Conservation (phyloP, 225 moss, liverwort and hornwort genomes). For the Bryum argenteum region DNA sequence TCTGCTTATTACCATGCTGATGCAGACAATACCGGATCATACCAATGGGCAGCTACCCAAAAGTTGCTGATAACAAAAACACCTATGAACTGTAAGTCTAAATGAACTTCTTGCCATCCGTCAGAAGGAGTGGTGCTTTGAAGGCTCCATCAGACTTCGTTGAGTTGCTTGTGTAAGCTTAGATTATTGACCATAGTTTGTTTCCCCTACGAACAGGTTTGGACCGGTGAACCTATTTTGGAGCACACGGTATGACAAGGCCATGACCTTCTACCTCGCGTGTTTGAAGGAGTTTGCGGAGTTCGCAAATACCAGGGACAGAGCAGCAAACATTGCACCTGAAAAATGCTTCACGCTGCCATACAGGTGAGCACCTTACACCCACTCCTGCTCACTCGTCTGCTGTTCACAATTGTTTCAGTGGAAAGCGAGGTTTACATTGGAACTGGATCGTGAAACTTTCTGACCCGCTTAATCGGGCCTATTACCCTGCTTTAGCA, state of each 20-base stretch:
- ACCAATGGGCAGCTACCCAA: constrained; percentile 98
- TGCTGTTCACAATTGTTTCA: background rate
- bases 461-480: background rate
- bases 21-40: constrained; percentile 77
- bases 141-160: too few relatives aligned
- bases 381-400: constrained; percentile 11
- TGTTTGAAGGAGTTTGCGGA: constrained; percentile 99
- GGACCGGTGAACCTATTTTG: constrained; percentile 99
- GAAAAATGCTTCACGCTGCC: constrained; percentile 96
- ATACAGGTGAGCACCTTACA: constrained; percentile 68
- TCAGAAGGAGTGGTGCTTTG: background rate
- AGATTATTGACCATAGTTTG: constrained; percentile 15
- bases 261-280: constrained; percentile 97
- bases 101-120: background rate
- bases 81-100: constrained; percentile 90
- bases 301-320: constrained; percentile 88
- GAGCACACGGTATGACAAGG: constrained; percentile 99
- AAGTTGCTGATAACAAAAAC: constrained; percentile 93
- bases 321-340: constrained; percentile 65
- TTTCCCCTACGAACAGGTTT: constrained; percentile 56
- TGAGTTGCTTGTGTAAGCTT: background rate
- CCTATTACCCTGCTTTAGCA: background rate
- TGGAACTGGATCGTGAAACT: background rate
- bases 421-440: background rate
- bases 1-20: constrained; percentile 9